Conservation (phyloP, 768 basidiomycete genomes). For the Austroboletus festivus region DNA sequence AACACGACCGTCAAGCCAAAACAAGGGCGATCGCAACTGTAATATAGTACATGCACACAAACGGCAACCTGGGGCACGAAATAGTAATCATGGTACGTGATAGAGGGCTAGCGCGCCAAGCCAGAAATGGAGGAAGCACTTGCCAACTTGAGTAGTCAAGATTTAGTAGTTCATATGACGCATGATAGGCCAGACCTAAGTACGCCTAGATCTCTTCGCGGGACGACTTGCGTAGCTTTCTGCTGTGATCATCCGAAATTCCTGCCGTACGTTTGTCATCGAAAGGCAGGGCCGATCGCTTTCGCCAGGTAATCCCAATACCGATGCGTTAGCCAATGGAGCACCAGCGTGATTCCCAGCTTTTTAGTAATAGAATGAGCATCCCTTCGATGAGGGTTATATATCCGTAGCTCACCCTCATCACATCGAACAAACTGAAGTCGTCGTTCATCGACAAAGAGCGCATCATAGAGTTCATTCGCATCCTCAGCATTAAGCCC, state of each 20-base stretch:
- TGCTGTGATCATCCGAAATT: conserved; percentile 3
- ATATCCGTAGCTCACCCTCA: background rate
- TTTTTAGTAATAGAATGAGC: background rate
- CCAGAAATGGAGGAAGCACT: too few relatives aligned
- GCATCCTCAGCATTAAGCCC: conserved; percentile 5
- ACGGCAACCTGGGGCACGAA: too few relatives aligned
- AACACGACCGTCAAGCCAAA: too few relatives aligned
- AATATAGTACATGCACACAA: too few relatives aligned
- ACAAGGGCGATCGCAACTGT: too few relatives aligned
- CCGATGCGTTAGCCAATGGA: too few relatives aligned
- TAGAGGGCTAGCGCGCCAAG: too few relatives aligned
- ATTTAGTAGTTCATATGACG: too few relatives aligned
- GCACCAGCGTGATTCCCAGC: too few relatives aligned
- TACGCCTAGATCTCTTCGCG: background rate
- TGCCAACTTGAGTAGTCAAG: too few relatives aligned
- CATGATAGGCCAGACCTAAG: background rate
- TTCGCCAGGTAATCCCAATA: background rate
- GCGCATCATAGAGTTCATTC: conserved; percentile 6
- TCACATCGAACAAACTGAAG: background rate
- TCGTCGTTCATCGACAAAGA: conserved; percentile 5
- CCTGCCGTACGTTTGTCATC: background rate
- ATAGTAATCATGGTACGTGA: too few relatives aligned
- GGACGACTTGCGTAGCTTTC: background rate
- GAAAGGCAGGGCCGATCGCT: background rate
- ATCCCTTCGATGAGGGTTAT: background rate